Evolutionary conservation across 495 filamentous ascomycete species (phyloP), one percentile per base, ranked within the genome.

Genomic region (Penicillium soppii): DNA sequence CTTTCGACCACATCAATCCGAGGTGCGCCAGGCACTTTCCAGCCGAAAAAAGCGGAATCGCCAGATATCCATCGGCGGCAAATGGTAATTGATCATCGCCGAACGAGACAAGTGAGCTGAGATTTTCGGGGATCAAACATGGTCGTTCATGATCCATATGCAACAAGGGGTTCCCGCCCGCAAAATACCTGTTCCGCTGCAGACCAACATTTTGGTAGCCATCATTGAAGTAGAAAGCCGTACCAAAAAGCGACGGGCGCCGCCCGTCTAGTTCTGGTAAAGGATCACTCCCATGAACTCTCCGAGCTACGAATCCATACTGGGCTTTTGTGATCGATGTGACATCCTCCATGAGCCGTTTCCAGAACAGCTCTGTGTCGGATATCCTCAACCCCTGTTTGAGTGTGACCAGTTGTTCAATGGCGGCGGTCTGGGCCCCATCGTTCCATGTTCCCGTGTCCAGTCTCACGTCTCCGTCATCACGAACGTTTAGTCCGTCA

Each of bases 121-220:
- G 66, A 29, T 78, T 72, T 40, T 87, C 80, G 2, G 87, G 82
- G 23, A 91, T 83, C 41, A 91, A 63, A 59, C 88, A 87, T 15
- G 89, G 84, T 61, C 88, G 84, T 64, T 88, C 85, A 54, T 88
- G 79, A 51, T 78, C 79, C 87, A 92, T 90, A 56, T 87, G 78
- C 30, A 79, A 67, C 77, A 89, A 32, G 72, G 85, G 61, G 76
- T 83, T 74, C 21, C 79, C 81, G 48, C 82, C 85, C 27, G 83
- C 81, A 56, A 83, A 77, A 67, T 88, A 89, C 44, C 81, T 80
- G 57, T 88, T 73, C 48, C 76, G 76, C 50, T 83, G 72, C 26
- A 83, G 63, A 10, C 78, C 67, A 30, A 79, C 72, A 5, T 71
- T 70, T 19, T 82, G 73, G 20, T 74, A 68, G 12, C 83, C 85